Conservation (phyloP, 169 alveolate species). For the Toxoplasma gondii region DNA sequence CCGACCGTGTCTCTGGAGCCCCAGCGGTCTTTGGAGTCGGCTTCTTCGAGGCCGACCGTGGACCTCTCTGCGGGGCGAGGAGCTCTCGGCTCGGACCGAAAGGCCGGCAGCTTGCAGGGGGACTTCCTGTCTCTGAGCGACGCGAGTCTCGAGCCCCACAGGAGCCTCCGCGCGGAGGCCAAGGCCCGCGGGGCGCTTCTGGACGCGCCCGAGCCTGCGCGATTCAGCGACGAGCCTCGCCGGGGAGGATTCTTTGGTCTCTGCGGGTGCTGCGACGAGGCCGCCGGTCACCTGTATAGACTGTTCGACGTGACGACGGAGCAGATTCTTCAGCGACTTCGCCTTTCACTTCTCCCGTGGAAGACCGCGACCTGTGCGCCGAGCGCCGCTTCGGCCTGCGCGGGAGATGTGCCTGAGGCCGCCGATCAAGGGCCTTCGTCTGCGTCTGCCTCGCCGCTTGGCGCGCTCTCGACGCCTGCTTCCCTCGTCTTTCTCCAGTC, state of each 20-base stretch:
- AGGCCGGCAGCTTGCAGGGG: too few relatives aligned
- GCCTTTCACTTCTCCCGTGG: slow-evolving; percentile 22
- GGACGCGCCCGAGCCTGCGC: too few relatives aligned
- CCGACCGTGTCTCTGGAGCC: slow-evolving; percentile 10
- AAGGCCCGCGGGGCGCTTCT: too few relatives aligned
- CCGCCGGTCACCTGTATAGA: neutral
- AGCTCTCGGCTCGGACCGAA: too few relatives aligned
- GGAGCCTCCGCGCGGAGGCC: too few relatives aligned
- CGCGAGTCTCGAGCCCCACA: too few relatives aligned
- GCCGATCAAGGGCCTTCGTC: neutral
- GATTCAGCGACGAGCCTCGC: too few relatives aligned
- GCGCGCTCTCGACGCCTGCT: neutral
- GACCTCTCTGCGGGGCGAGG: neutral
- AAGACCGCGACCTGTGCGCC: neutral
- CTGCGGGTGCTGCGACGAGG: neutral
- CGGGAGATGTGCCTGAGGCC: neutral
- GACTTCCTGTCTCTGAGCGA: too few relatives aligned
- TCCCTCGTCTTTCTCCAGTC: neutral
- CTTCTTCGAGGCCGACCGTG: neutral
- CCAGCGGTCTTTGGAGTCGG: neutral
- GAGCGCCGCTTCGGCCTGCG: neutral
- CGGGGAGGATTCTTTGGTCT: too few relatives aligned
- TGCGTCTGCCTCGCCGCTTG: neutral
- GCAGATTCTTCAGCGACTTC: neutral
- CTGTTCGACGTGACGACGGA: slow-evolving; percentile 23